Conservation (phyloP, 768 basidiomycete genomes). For the Serendipita sp. region DNA sequence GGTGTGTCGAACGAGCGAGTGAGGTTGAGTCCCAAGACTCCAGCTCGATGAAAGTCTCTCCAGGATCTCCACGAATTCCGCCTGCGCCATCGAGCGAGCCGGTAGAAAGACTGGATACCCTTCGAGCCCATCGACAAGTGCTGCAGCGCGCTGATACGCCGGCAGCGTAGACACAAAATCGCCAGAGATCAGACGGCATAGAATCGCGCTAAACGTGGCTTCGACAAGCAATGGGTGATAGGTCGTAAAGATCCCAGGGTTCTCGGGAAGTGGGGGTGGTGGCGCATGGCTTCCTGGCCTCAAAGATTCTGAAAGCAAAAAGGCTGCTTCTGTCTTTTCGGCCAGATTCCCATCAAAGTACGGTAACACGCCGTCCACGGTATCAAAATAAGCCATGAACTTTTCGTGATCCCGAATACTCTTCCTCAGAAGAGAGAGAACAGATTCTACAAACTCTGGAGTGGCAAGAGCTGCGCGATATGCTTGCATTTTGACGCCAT, state of each 20-base stretch:
- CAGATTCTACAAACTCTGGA: slow-evolving; percentile 40
- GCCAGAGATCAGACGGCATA: slow-evolving; percentile 62
- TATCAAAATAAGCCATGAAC: slow-evolving; percentile 71
- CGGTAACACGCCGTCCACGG: slow-evolving; percentile 33
- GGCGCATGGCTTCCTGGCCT: slow-evolving; percentile 41
- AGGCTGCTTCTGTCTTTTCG: slow-evolving; percentile 47
- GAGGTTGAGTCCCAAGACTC: slow-evolving; percentile 35
- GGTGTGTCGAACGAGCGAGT: slow-evolving; percentile 6
- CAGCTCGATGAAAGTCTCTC: slow-evolving; percentile 70
- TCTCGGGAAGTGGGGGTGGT: slow-evolving; percentile 25
- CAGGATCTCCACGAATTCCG: slow-evolving; percentile 73
- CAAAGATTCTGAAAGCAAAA: slow-evolving; percentile 47
- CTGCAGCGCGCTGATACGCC: slow-evolving; percentile 49
- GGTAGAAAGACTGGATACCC: slow-evolving; percentile 81
- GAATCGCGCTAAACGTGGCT: slow-evolving; percentile 64
- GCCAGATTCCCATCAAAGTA: slow-evolving; percentile 27
- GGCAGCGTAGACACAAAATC: slow-evolving; percentile 49
- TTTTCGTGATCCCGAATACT: slow-evolving; percentile 72
- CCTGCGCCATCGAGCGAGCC: slow-evolving; percentile 78
- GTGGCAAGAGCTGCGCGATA: slow-evolving; percentile 48
- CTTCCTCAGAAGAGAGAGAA: slow-evolving; percentile 48
- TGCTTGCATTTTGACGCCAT: slow-evolving; percentile 43
- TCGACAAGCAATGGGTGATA: slow-evolving; percentile 86
- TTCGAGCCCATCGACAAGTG: slow-evolving; percentile 65
- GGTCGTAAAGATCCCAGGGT: slow-evolving; percentile 60